Conservation (phyloP, 805 yeast genomes). For the Jamesozyma gamospora region DNA sequence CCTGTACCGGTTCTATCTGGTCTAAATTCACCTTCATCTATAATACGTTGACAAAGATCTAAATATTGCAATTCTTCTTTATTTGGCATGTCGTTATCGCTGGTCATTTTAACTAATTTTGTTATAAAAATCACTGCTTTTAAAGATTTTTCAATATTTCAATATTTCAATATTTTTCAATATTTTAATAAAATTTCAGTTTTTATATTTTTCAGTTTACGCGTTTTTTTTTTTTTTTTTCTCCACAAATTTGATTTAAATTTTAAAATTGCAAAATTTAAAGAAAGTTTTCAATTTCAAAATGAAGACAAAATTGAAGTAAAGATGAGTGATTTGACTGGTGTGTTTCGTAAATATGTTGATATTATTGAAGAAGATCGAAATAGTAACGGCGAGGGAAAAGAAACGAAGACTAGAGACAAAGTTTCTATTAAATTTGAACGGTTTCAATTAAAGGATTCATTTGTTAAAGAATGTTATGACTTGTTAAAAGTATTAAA, state of each 20-base stretch:
- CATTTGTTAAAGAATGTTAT: constrained; percentile 24
- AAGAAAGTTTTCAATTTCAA: no score
- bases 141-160: no score
- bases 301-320: no score
- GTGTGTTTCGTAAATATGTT: constrained; percentile 21
- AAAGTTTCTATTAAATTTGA: neutral
- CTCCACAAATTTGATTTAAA: no score
- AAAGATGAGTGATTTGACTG: constrained; percentile 24
- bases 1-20: constrained; percentile 98
- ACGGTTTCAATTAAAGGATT: constrained; percentile 13
- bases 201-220: no score
- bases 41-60: constrained; percentile 66
- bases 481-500: constrained; percentile 21
- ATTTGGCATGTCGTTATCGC: neutral
- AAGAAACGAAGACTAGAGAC: no score
- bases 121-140: no score
- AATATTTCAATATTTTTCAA: no score
- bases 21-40: constrained; percentile 77
- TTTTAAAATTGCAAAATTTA: no score
- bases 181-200: no score
- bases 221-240: no score
- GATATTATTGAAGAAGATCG: constrained; percentile 11
- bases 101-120: no score
- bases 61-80: constrained; percentile 77
- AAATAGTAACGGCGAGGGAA: neutral